Percentiles rank a stretch among this genome's conserved stretches.
These are phyloP conservation scores for Zangia roseola DNA, from an alignment of 768 basidiomycete species.

Conservation along the genomic window DNA sequence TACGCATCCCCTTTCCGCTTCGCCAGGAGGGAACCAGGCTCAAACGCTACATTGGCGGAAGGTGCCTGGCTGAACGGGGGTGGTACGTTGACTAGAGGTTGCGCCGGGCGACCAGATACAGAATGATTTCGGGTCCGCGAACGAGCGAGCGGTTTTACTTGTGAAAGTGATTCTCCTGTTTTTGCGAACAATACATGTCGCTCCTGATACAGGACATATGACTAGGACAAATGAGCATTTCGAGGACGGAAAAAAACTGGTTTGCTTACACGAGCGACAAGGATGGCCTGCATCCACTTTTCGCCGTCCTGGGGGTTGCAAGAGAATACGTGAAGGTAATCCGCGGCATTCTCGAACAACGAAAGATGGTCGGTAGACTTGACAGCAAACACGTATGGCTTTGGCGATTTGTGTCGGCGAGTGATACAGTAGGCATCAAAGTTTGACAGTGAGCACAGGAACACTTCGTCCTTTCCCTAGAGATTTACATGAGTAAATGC, in stretches of 20 bases:
- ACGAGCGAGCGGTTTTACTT: conserved; percentile 36
- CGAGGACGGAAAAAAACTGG: neutral
- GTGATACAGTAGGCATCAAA: conserved; percentile 87
- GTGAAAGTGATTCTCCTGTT: conserved; percentile 20
- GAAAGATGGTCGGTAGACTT: conserved; percentile 87
- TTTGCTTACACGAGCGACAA: conserved; percentile 72
- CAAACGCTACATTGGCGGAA: conserved; percentile 51
- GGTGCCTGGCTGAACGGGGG: conserved; percentile 36
- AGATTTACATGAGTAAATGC: conserved; percentile 3
- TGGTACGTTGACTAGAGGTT: conserved; percentile 49
- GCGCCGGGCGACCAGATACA: conserved; percentile 37
- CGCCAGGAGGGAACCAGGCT: conserved; percentile 72
- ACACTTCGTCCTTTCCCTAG: conserved; percentile 81
- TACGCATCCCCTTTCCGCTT: conserved; percentile 42
- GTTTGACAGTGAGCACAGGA: conserved; percentile 82
- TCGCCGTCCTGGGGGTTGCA: conserved; percentile 72
- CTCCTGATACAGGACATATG: conserved; percentile 81
- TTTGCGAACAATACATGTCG: conserved; percentile 54
- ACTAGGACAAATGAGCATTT: conserved; percentile 43
- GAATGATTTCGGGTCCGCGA: conserved; percentile 38
- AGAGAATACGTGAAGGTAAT: conserved; percentile 87
- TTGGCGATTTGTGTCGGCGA: conserved; percentile 77
- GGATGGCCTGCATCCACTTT: conserved; percentile 76
- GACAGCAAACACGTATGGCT: conserved; percentile 79
- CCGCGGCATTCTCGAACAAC: conserved; percentile 82